phyloP scores from a whole-genome alignment of 2,329 filamentous ascomycete genomes.

The Tolypocladium ophioglossoides region DNA sequence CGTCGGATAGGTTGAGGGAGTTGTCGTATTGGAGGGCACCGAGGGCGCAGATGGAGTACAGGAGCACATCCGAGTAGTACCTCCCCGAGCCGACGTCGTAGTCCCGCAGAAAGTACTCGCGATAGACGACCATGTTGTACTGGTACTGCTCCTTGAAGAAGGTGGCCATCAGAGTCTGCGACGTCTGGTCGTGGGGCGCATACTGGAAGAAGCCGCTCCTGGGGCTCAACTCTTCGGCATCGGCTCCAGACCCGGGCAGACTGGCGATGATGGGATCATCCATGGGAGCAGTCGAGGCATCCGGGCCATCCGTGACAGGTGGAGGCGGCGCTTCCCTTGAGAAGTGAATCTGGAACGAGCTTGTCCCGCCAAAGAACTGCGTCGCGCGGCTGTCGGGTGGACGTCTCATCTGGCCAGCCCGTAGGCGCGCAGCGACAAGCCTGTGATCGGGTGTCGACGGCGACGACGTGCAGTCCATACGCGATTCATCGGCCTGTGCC shows the following conservation, averaged over 20 bases:
- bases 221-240: conserved; percentile 8
- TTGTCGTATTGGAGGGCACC: conserved; percentile 35
- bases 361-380: conserved; percentile 38
- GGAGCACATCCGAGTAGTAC: conserved; percentile 38
- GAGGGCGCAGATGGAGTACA: conserved; percentile 38
- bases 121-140: conserved; percentile 38
- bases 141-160: conserved; percentile 39
- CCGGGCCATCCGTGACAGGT: conserved; percentile 1
- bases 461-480: background rate
- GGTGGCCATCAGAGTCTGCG: conserved; percentile 31
- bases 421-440: conserved; percentile 19
- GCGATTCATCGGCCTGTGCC: conserved; percentile 7
- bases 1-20: conserved; percentile 25
- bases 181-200: conserved; percentile 32
- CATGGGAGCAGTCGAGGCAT: conserved; percentile 1
- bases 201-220: conserved; percentile 19
- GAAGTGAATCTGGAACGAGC: conserved; percentile 30
- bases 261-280: background rate
- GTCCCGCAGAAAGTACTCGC: conserved; percentile 39
- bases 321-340: conserved; percentile 16
- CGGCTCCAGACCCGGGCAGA: background rate
- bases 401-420: conserved; percentile 25
- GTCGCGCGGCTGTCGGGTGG: conserved; percentile 27
- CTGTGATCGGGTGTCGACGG: conserved; percentile 17
- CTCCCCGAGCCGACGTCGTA: conserved; percentile 33